Evolutionary conservation across 345 rosid genomes (phyloP).

Genomic region (Lepidium sativum): DNA sequence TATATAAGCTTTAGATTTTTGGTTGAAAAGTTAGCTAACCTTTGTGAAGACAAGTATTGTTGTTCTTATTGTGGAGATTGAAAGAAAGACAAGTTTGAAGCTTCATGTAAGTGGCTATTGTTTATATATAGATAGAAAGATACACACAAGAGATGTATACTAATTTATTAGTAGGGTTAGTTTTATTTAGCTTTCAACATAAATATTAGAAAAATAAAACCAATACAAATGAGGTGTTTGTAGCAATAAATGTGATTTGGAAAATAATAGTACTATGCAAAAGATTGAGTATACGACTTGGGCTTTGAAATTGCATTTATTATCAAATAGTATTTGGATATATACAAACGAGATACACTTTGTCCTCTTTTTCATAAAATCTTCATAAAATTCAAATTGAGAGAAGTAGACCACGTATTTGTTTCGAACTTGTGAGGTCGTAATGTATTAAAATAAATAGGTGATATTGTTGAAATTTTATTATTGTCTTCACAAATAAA

Average conservation of each 20-base stretch:
- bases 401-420: neutral
- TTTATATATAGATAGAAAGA: slow-evolving; percentile 4
- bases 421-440: neutral
- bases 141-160: neutral
- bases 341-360: slow-evolving; percentile 2
- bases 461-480: neutral
- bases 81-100: slow-evolving; percentile 8
- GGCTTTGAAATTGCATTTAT: slow-evolving; percentile 23
- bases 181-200: slow-evolving; percentile 22
- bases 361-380: neutral
- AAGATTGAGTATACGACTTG: slow-evolving; percentile 27
- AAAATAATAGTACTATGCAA: neutral
- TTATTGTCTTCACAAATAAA: neutral
- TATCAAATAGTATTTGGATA: slow-evolving; percentile 25
- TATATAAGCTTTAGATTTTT: neutral
- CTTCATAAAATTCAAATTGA: neutral
- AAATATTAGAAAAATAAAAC: neutral
- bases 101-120: slow-evolving; percentile 3
- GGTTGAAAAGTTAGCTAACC: slow-evolving; percentile 11
- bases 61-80: slow-evolving; percentile 17
- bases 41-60: slow-evolving; percentile 10
- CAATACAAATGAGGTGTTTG: neutral
- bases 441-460: slow-evolving; percentile 3
- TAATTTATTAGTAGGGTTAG: slow-evolving; percentile 4
- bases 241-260: slow-evolving; percentile 20